phyloP scores from a whole-genome alignment of 306 rosid genomes.

The Quercus glauca region DNA sequence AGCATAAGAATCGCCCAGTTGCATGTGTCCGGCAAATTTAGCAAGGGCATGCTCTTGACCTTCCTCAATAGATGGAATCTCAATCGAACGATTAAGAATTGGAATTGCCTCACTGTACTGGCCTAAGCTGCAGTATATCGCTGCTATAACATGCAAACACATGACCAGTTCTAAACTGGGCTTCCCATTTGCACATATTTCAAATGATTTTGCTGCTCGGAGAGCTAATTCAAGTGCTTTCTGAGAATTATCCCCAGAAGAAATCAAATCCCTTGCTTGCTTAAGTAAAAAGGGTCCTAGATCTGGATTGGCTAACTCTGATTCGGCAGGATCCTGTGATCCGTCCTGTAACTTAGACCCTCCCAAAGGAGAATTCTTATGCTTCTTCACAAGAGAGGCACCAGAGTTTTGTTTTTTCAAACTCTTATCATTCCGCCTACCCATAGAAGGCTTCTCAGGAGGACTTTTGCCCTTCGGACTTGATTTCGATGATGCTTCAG shows the following conservation, averaged over 20 bases:
- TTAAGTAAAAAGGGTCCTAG: constrained; percentile 66
- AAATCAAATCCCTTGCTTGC: constrained; percentile 81
- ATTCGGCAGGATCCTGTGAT: constrained; percentile 27
- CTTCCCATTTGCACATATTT: constrained; percentile 50
- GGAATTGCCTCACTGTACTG: constrained; percentile 73
- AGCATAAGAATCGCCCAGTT: constrained; percentile 88
- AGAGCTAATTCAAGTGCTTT: constrained; percentile 79
- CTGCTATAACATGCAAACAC: constrained; percentile 85
- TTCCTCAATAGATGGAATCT: constrained; percentile 58
- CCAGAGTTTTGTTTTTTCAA: constrained; percentile 43
- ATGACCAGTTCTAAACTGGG: constrained; percentile 76
- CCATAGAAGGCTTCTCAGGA: constrained; percentile 53
- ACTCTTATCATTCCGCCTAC: constrained; percentile 38
- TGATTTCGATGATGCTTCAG: constrained; percentile 37
- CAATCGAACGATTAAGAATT: constrained; percentile 63
- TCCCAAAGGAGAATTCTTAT: constrained; percentile 33
- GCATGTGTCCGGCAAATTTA: constrained; percentile 91
- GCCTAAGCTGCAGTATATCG: constrained; percentile 75
- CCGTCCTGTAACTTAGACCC: constrained; percentile 38
- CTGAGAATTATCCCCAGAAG: constrained; percentile 58
- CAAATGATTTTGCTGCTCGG: constrained; percentile 66
- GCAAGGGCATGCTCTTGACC: constrained; percentile 78
- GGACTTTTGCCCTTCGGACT: constrained; percentile 41
- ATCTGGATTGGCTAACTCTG: constrained; percentile 48
- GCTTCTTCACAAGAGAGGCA: constrained; percentile 29